Percentiles rank a stretch among this genome's conserved stretches.
These are phyloP conservation scores for Juglanconis sp. DNA, from an alignment of 2,329 filamentous ascomycete genomes.

Conservation along the genomic window DNA sequence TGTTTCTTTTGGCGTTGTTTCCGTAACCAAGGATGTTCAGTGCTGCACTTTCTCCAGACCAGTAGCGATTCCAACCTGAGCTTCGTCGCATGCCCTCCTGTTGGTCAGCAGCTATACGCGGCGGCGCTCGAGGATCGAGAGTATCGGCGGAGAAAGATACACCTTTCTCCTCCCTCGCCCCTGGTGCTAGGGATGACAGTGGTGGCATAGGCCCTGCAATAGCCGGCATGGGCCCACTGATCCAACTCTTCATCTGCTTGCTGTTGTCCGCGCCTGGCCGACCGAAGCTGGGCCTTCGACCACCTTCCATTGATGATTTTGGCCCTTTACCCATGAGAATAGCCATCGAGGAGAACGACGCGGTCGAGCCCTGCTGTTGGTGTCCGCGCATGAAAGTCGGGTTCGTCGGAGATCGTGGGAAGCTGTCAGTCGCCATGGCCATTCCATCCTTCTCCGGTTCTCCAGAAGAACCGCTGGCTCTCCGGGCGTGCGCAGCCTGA, in stretches of 20 bases:
- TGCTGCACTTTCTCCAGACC: constrained; percentile 65
- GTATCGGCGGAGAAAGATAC: constrained; percentile 35
- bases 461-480: constrained; percentile 36
- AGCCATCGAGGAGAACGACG: constrained; percentile 61
- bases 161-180: constrained; percentile 39
- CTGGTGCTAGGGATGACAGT: constrained; percentile 9
- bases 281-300: constrained; percentile 1
- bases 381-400: constrained; percentile 48
- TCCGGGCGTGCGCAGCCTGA: constrained; percentile 43
- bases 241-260: constrained; percentile 60
- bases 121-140: constrained; percentile 34
- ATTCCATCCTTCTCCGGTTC: constrained; percentile 56
- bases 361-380: constrained; percentile 48
- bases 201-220: constrained; percentile 23
- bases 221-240: constrained; percentile 59
- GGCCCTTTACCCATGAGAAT: constrained; percentile 60
- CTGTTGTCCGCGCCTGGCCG: constrained; percentile 27
- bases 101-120: constrained; percentile 29
- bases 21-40: constrained; percentile 63
- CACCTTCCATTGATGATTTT: constrained; percentile 5
- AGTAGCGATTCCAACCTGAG: constrained; percentile 75
- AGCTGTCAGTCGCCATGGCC: constrained; percentile 41
- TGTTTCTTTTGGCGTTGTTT: constrained; percentile 43
- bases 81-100: constrained; percentile 54
- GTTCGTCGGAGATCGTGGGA: constrained; percentile 30